Base-by-base conservation (phyloP, 495 filamentous ascomycete genomes). In the Penicillium paxilli region DNA sequence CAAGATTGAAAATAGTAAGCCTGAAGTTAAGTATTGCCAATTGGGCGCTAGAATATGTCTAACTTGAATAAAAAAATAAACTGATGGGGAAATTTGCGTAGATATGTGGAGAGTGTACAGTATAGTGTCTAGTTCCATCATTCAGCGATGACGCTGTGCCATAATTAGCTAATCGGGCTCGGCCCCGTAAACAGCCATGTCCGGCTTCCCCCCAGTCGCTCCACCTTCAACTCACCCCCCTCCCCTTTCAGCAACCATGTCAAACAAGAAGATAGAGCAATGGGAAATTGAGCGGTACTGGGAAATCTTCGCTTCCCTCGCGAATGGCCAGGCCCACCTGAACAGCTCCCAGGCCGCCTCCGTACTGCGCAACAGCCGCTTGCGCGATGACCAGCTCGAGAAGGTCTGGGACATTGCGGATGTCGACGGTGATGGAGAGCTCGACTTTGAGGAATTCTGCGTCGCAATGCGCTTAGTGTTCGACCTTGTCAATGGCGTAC, bases 401-500 rank as follows among this genome's bases (percentile, higher is more conserved):
- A 86, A 87, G 67, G 89, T 98, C 58, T 98, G 94, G 94, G 94
- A 98, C 70, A 83, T 98, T 52, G 89, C 94, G 47, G 94, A 98
- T 69, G 90, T 98, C 47, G 94, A 98, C 68, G 89, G 88, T 58
- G 94, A 98, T 74, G 94, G 94, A 32, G 95, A 92, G 68, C 74
- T 98, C 26, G 94, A 98, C 75, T 98, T 98, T 75, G 94, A 98
- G 73, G 94, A 98, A 76, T 98, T 98, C 69, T 98, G 94, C 67
- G 94, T 98, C 42, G 94, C 94, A 21, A 98, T 98, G 95, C 81
- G 94, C 68, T 73, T 98, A 49, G 96, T 97, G 48, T 98, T 96
- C 66, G 94, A 98, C 70, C 66, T 98, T 44, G 87, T 98, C 28
- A 98, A 98, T 71, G 94, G 94, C 62, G 91, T 95, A 76, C 58